A percentile compares a stretch with the other conserved stretches of the same genome.
phyloP scores from a whole-genome alignment of 2,329 filamentous ascomycete species.

The Bipolaris cookei region DNA sequence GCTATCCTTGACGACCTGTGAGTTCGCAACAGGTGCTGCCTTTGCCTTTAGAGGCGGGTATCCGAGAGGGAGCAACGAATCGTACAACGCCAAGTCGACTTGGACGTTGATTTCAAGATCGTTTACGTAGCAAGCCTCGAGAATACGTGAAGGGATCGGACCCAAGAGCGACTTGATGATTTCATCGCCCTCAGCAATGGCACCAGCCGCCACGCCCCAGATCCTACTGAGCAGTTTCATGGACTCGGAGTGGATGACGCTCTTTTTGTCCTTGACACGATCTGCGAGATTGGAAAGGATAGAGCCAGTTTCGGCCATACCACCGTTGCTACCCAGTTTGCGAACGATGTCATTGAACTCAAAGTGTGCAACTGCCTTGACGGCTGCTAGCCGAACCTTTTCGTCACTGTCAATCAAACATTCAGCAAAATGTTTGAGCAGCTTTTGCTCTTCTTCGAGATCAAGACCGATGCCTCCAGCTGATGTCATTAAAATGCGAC shows the following conservation, averaged over 20 bases:
- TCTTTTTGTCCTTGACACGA: slow-evolving; percentile 84
- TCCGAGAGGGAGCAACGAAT: slow-evolving; percentile 85
- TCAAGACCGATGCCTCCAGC: slow-evolving; percentile 89
- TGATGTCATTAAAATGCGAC: slow-evolving; percentile 87
- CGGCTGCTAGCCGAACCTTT: slow-evolving; percentile 86
- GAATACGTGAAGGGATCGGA: slow-evolving; percentile 81
- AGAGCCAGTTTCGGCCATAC: slow-evolving; percentile 76
- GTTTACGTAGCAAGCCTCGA: slow-evolving; percentile 89
- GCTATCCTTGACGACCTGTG: slow-evolving; percentile 67
- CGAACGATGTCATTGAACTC: slow-evolving; percentile 79
- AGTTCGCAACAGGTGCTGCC: slow-evolving; percentile 56
- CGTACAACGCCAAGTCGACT: slow-evolving; percentile 83
- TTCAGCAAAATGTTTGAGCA: slow-evolving; percentile 76
- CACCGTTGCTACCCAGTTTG: slow-evolving; percentile 79
- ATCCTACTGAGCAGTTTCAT: slow-evolving; percentile 84
- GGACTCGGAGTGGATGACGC: slow-evolving; percentile 80
- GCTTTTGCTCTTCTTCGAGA: slow-evolving; percentile 76
- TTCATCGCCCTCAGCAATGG: slow-evolving; percentile 84
- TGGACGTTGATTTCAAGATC: slow-evolving; percentile 84
- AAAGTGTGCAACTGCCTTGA: slow-evolving; percentile 82
- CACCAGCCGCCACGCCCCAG: slow-evolving; percentile 91
- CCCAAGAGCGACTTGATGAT: slow-evolving; percentile 75
- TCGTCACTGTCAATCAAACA: slow-evolving; percentile 90
- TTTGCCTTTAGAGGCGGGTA: slow-evolving; percentile 75
- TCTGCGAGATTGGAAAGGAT: slow-evolving; percentile 83